Evolutionary conservation across 1,139 yeast species (phyloP), one percentile per base, ranked within the genome.

Genomic region (Scheffersomyces stambukii): DNA sequence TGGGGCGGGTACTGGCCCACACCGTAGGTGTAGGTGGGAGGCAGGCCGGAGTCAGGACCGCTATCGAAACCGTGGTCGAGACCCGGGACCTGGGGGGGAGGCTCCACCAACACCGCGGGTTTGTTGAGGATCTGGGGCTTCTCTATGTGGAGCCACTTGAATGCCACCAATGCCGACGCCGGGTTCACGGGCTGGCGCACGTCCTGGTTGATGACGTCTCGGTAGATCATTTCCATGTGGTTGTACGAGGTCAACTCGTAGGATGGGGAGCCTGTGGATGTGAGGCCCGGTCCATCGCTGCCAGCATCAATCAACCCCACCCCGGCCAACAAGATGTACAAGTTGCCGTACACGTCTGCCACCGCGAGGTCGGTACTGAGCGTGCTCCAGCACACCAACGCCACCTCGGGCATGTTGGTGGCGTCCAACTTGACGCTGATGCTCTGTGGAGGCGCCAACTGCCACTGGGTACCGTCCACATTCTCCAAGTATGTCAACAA

Each of bases 91-190:
- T n/a, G n/a, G n/a, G n/a, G n/a, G n/a, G n/a, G n/a, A n/a, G n/a
- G n/a, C 27, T 51, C 52, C 1, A 56, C 50, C 25, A 56, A 34
- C 2, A 44, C 41, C 0, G 84, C 81, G 1, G 81, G 79, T 13
- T 70, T 61, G 41, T 66, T 73, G 13, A 69, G 59, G 25, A 77
- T 60, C 35, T 74, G 73, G 0, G 81, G 71, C 42, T 82, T 82
- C 29, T 81, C 85, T 9, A 75, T 61, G 28, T 77, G 76, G 24
- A 83, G 59, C 94, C 94, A 83, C 40, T 75, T 72, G 50, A 79
- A 70, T 0, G 79, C 73, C 8, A 75, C 60, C 4, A 80, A 46
- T 7, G 43, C 45, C 3, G 51, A 50, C 3, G 41, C 37, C 7
- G 37, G 33, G 20, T 42, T 41, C 2, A 41, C 33, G 8, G 35